Evolutionary conservation across 2,329 filamentous ascomycete genomes (phyloP), one percentile per base, ranked within the genome.

Genomic region (Monosporascus sp.): DNA sequence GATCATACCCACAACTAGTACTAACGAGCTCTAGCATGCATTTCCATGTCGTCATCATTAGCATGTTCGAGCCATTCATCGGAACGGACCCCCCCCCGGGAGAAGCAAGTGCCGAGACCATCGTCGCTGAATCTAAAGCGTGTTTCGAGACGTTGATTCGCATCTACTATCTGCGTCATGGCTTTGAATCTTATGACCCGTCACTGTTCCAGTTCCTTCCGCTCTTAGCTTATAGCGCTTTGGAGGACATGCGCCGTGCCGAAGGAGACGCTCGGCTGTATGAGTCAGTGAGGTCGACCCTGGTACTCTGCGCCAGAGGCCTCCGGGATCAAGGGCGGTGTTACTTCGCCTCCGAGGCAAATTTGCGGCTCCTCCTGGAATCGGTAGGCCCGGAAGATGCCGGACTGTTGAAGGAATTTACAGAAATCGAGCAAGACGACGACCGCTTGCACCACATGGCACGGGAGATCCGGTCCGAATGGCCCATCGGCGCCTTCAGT

Each of bases 11-110:
- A 36, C 17, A 17, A 22, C 5, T 15, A 37, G 17, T 7, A 34
- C 44, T 56, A 15, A 55, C 27, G 4, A 4, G 11, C 31, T 31
- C 1, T 55, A 72, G 70, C 45, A 68, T 72, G 57, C 66, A 71
- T 44, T 69, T 70, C 44, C 65, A 73, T 48, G 55, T 62, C n/a
- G 61, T 70, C n/a, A 56, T 70, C 9, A 66, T 71, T 34, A 58
- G 60, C 2, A 57, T 72, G 1, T 71, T 66, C 51, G 64, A 63
- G 18, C 62, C 60, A 9, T 58, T 60, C 31, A 39, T 54, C 49
- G 53, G 56, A 17, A 50, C 54, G 41, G 54, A 52, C 31, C 51
- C 53, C 27, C 34, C 53, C 42, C 54, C 51, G 18, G 44, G 48
- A 1, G 54, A 56, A 17, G 56, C 47, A 2, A 51, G 49, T 7